Evolutionary conservation across 768 basidiomycete species (phyloP).

Genomic region (Hericium erinaceus): DNA sequence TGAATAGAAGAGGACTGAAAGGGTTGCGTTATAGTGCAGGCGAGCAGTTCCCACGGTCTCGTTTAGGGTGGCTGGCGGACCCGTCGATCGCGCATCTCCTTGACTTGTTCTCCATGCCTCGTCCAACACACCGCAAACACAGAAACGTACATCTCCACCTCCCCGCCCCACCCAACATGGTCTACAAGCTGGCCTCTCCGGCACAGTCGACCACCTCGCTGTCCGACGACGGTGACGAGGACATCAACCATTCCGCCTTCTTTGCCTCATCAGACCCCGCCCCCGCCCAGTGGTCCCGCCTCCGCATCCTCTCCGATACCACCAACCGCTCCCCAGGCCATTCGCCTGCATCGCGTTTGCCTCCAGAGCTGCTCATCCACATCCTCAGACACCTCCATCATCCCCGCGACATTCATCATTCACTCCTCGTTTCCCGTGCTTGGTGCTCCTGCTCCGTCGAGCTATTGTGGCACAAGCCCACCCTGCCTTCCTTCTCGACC

Average conservation of each 20-base stretch:
- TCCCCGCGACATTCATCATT: slow-evolving; percentile 61
- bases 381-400: slow-evolving; percentile 79
- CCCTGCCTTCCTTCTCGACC: slow-evolving; percentile 57
- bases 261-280: slow-evolving; percentile 29
- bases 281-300: slow-evolving; percentile 46
- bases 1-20: neutral
- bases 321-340: slow-evolving; percentile 21
- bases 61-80: neutral
- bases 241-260: slow-evolving; percentile 37
- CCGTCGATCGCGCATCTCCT: neutral
- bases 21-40: neutral
- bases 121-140: neutral
- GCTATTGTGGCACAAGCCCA: slow-evolving; percentile 89
- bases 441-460: slow-evolving; percentile 98
- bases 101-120: neutral
- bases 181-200: slow-evolving; percentile 33
- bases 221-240: slow-evolving; percentile 65
- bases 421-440: slow-evolving; percentile 73
- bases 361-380: slow-evolving; percentile 88
- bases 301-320: slow-evolving; percentile 13
- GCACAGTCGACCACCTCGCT: slow-evolving; percentile 73
- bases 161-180: slow-evolving; percentile 24
- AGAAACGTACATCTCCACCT: slow-evolving; percentile 5
- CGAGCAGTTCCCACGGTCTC: neutral
- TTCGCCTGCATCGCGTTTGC: slow-evolving; percentile 60